Conservation (phyloP, 768 basidiomycete genomes). For the Suillus discolor region DNA sequence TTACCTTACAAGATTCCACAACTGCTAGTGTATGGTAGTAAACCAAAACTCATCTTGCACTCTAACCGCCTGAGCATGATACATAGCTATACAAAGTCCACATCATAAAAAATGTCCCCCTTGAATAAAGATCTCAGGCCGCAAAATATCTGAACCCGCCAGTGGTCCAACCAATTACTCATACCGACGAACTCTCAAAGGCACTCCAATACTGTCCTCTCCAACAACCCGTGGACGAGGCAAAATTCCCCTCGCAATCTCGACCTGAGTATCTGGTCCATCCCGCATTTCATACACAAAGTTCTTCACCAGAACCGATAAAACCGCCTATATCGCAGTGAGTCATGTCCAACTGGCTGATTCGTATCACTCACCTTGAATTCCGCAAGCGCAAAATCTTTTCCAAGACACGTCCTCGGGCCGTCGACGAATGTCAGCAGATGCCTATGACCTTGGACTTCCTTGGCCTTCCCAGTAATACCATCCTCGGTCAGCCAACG, state of each 20-base stretch:
- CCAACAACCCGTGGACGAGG: conserved; percentile 24
- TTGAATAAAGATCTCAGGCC: background rate
- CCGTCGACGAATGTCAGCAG: conserved; percentile 48
- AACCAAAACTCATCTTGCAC: too few relatives aligned
- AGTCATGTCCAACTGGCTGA: background rate
- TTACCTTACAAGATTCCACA: too few relatives aligned
- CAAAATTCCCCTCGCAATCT: conserved; percentile 8
- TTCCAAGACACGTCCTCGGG: conserved; percentile 46
- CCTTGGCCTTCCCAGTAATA: conserved; percentile 32
- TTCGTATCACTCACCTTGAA: conserved; percentile 36
- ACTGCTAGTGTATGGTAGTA: too few relatives aligned
- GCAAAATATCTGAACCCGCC: background rate
- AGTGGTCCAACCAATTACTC: conserved; percentile 4
- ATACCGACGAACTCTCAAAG: conserved; percentile 32
- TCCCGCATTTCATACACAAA: conserved; percentile 16
- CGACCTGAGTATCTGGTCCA: conserved; percentile 12
- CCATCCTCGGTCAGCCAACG: conserved; percentile 42
- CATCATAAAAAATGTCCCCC: too few relatives aligned
- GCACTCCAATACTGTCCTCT: conserved; percentile 31
- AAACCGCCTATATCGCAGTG: conserved; percentile 35
- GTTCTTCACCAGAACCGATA: conserved; percentile 43
- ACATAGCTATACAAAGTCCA: too few relatives aligned
- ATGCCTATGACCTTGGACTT: conserved; percentile 42
- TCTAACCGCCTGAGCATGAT: too few relatives aligned
- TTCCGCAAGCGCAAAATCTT: conserved; percentile 42